Base-by-base conservation (phyloP, 1,284 basidiomycete species). In the Sporisorium exsertum region DNA sequence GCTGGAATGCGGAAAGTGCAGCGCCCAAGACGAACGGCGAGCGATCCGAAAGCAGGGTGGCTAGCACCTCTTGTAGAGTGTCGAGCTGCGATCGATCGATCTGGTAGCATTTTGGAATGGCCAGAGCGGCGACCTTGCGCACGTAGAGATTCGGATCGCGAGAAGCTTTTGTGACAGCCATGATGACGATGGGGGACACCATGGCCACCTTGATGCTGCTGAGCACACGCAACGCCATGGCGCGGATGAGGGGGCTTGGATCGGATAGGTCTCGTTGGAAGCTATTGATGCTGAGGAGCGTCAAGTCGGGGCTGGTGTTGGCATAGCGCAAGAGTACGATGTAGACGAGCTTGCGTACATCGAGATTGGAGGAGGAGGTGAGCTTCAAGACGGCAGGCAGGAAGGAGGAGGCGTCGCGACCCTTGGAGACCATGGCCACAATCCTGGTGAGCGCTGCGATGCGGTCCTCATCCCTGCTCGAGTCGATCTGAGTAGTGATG, bases 231-330 rank as follows among this genome's bases (percentile, higher is more conserved):
- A 97, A 87, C 3, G 94, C 94, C 94, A 97, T 97, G 13, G 93
- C 93, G n/a, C 87, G 84, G n/a, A 87, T 84, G 78, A 98, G 90
- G 0, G 97, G 96, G 68, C 92, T 97, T 9, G 91, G 88, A 82
- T 99, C 96, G 2, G 92, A 91, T 20, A 99, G 88, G 87, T 99
- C 97, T 85, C 95, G 94, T 87, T 99, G 97, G 85, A 98, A 98
- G 12, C 96, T 97, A 87, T 99, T 99, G 88, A 99, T 97, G 7
- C 95, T 96, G 26, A 99, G 89, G 40, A 99, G 88, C 0, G 97
- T 93, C 58, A 99, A 90, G 86, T 99, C 97, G 9, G 96, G 95
- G 22, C 81, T 80, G 49, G 43, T 64, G 52, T 68, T 77, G 49
- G 96, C 95, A 86, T 97, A 96, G 71, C 94, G 91, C 43, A 98